These are phyloP conservation scores for Trametes maxima DNA, from an alignment of 768 basidiomycete genomes.

Conservation along the genomic window DNA sequence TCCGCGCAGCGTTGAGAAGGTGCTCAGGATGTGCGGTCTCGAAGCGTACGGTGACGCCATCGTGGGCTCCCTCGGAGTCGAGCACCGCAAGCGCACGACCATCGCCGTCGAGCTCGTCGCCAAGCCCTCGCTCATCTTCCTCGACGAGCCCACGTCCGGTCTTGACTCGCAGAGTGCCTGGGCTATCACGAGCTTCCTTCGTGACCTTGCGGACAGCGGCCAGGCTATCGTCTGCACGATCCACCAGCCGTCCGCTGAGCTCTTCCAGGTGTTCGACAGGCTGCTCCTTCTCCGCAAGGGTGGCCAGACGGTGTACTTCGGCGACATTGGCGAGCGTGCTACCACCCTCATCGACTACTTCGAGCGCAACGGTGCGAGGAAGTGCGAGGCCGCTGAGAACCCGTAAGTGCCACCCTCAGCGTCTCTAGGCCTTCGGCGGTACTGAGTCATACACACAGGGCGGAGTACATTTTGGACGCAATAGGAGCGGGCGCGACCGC, in stretches of 20 bases:
- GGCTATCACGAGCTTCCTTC: conserved; percentile 77
- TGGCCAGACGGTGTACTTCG: conserved; percentile 69
- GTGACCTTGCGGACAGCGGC: conserved; percentile 75
- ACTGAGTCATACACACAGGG: conserved; percentile 30
- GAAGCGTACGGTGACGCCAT: conserved; percentile 66
- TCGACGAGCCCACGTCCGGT: conserved; percentile 88
- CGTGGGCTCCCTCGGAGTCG: conserved; percentile 67
- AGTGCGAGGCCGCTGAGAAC: conserved; percentile 69
- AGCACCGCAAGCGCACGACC: conserved; percentile 79
- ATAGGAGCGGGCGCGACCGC: conserved; percentile 61
- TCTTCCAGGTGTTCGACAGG: conserved; percentile 84
- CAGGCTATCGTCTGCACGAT: conserved; percentile 91
- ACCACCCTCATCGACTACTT: conserved; percentile 75
- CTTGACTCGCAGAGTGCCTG: conserved; percentile 87
- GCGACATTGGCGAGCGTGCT: conserved; percentile 67
- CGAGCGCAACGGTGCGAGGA: conserved; percentile 62
- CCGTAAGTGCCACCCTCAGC: conserved; percentile 42
- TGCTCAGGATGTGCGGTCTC: conserved; percentile 63
- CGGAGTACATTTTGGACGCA: conserved; percentile 52
- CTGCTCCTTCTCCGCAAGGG: conserved; percentile 77
- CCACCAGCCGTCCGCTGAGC: conserved; percentile 76
- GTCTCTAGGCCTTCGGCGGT: too few species aligned
- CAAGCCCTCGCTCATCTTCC: conserved; percentile 81
- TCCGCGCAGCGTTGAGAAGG: conserved; percentile 50
- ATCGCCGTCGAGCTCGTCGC: conserved; percentile 89